A percentile compares a stretch with the other conserved stretches of the same genome.
Evolutionary conservation across 345 rosid species (phyloP).

Genomic region (Ricinus communis): DNA sequence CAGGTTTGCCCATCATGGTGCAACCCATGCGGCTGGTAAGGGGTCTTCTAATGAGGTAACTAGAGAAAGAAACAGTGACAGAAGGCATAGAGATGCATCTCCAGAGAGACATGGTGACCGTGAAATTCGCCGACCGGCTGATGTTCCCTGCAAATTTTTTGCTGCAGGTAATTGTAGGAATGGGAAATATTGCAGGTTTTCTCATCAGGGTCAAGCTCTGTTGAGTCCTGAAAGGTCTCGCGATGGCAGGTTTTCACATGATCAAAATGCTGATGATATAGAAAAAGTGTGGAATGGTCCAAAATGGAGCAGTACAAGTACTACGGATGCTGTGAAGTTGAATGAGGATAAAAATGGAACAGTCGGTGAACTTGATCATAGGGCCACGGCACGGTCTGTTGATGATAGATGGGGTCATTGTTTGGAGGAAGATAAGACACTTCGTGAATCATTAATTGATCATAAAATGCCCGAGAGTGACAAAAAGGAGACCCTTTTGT

Average conservation of each 20-base stretch:
- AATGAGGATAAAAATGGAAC: slow-evolving; percentile 34
- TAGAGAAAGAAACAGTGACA: slow-evolving; percentile 46
- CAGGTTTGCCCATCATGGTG: slow-evolving; percentile 37
- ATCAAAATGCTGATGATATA: slow-evolving; percentile 34
- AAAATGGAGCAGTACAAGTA: slow-evolving; percentile 35
- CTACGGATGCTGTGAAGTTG: slow-evolving; percentile 34
- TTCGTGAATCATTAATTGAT: slow-evolving; percentile 24
- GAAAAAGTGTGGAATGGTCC: slow-evolving; percentile 42
- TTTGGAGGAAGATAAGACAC: slow-evolving; percentile 25
- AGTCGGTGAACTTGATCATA: slow-evolving; percentile 29
- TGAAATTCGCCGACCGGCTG: slow-evolving; percentile 43
- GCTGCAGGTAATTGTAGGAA: slow-evolving; percentile 84
- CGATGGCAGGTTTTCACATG: slow-evolving; percentile 38
- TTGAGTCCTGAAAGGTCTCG: slow-evolving; percentile 54
- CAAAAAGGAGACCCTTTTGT: slow-evolving; percentile 24
- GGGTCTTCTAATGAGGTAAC: slow-evolving; percentile 33
- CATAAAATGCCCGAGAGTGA: slow-evolving; percentile 27
- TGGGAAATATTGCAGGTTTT: slow-evolving; percentile 75
- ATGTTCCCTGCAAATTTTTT: slow-evolving; percentile 73
- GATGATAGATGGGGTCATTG: slow-evolving; percentile 38
- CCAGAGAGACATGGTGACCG: slow-evolving; percentile 44
- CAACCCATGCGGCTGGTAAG: slow-evolving; percentile 33
- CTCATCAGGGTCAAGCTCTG: slow-evolving; percentile 52
- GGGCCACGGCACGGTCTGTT: slow-evolving; percentile 34
- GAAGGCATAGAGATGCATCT: slow-evolving; percentile 44